Base-by-base conservation (phyloP, 2,329 filamentous ascomycete species). In the Pezicula neosporulosa region DNA sequence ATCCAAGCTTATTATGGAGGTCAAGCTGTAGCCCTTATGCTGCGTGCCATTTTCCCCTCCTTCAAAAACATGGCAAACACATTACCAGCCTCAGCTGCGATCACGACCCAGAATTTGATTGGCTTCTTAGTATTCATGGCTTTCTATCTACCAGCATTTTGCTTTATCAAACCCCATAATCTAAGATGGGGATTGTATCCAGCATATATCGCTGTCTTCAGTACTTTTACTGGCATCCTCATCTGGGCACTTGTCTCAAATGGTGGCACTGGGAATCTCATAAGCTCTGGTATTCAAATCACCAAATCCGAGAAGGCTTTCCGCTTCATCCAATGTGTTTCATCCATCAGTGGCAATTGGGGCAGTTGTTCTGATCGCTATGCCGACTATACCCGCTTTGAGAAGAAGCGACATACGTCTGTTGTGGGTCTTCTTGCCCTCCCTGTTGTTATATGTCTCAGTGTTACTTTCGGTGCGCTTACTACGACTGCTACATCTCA, bases 401-500 rank as follows among this genome's bases (percentile, higher is more conserved):
- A 70, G 2, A 59, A 63, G 4, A 59, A 59, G n/a, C 72, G 70
- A 3, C 60, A 67, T 12, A 65, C 70, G 45, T 70, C 71, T 36
- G 66, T 77, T 9, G 66, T 70, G 12, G 72, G 70, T 2, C 71
- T 73, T 38, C 59, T 60, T 33, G 69, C 69, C 52, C 62, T 63
- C 27, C 61, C 70, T 47, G 57, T 70, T 15, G 57, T 72, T 18
- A 67, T 70, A 37, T 68, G 68, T 6, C 63, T 66, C 30, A 52
- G 73, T 36, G 63, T 68, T 37, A 64, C 69, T 2, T 58, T 70
- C 7, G 71, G 71, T 7, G 65, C 68, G 43, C 61, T 81, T 27
- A 75, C 77, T 13, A 77, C 80, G 0, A 79, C 77, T 0, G 78
- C 79, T 15, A 73, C 72, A 30, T 70, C 73, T 44, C 70, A 74